These are phyloP conservation scores for Coemansia sp. DNA, from an alignment of 192 early-diverging fungal genomes.

Conservation along the genomic window DNA sequence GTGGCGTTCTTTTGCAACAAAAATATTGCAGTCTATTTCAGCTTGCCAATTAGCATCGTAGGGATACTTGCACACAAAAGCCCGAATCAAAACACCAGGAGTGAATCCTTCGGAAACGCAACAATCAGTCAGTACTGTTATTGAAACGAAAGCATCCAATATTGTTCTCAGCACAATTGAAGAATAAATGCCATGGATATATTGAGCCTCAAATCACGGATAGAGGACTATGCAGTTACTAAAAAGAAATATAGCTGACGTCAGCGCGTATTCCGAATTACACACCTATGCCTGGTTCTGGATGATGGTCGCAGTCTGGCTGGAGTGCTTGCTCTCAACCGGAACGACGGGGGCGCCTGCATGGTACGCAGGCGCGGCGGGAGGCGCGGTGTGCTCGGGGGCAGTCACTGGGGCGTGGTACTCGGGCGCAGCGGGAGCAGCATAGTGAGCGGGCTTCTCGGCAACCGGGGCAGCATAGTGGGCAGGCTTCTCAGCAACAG, in stretches of 20 bases:
- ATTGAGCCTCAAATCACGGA: not conserved
- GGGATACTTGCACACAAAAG: not conserved
- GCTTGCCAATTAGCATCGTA: too few relatives aligned
- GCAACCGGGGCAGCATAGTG: slow-evolving; percentile 7
- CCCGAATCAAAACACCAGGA: not conserved
- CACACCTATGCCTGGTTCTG: slow-evolving; percentile 16
- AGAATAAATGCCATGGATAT: not conserved
- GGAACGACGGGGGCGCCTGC: not conserved
- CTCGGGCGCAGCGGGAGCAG: slow-evolving; percentile 2
- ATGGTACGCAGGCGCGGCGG: slow-evolving; percentile 4
- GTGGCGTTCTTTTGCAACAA: too few relatives aligned
- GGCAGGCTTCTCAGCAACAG: slow-evolving; percentile 13
- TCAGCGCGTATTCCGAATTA: not conserved
- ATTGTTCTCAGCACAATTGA: not conserved
- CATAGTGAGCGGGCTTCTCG: not conserved
- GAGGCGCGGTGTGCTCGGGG: not conserved
- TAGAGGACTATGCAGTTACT: not conserved
- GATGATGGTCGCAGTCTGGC: slow-evolving; percentile 12
- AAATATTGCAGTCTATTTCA: too few relatives aligned
- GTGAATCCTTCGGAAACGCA: not conserved
- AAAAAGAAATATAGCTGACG: not conserved
- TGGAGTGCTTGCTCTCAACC: not conserved
- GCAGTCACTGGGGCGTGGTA: not conserved
- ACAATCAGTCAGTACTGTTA: too few relatives aligned
- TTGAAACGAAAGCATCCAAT: not conserved